Evolutionary conservation across 306 rosid genomes (phyloP), one percentile per base, ranked within the genome.

Genomic region (Arachis stenosperma): DNA sequence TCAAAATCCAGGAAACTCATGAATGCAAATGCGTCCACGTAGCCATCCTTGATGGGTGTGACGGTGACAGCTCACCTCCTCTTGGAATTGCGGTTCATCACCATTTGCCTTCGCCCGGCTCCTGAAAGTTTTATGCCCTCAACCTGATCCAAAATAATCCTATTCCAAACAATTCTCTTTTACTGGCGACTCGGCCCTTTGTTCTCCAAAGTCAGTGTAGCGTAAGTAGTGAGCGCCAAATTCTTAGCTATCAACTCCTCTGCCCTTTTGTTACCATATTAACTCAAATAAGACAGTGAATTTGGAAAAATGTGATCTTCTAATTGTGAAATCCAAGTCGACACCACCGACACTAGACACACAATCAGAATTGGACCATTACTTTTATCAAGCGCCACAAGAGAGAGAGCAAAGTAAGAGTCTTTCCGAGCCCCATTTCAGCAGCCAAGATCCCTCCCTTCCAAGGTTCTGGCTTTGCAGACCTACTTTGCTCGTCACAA

Each of bases 31-130:
- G 89, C 76, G 85, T 92, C 96, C 69, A 77, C 75, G 13, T 86
- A 86, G 46, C 88, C 90, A 81, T 78, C 88, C 57, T 88, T 96
- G 62, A 90, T 84, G 0, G 92, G 98, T 6, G 94, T 88, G 58
- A 94, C 94, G 0, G 98, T 90, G 42, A 92, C 94, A 27, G 84
- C 94, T 96, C 98, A 92, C 81, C 90, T 90, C 65, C 87, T 80
- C 73, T 75, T 73, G 37, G 87, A 87, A 44, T 66, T 79, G 71
- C 90, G 70, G 8, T 61, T 58, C 13, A 61, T 67, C 13, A 92
- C 87, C 6, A 90, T 88, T 36, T 68, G 67, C 84, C 69, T 83
- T 4, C 4, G 92, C 48, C 36, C 53, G 33, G 96, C 84, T 33
- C 70, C 69, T 81, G 47, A 62, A 75, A 76, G 88, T 88, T 82